Evolutionary conservation across 2,329 filamentous ascomycete genomes (phyloP), one percentile per base, ranked within the genome.

Genomic region (Hypoxylon sp.): DNA sequence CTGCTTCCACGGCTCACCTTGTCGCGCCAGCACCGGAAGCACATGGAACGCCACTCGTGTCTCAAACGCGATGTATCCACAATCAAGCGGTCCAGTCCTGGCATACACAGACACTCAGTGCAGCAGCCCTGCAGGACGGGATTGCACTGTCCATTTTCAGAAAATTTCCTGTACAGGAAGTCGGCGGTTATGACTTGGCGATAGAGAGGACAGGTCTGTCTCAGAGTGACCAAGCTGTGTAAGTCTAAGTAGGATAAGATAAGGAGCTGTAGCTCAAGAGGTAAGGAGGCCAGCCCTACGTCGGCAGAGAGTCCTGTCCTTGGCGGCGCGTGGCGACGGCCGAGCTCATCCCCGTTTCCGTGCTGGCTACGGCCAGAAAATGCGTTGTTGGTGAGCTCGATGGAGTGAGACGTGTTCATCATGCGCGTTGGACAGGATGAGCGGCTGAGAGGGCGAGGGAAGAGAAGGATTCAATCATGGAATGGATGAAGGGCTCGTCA

Each of bases 21-120:
- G 39, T 60, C 63, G 17, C 70, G 69, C 73, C 73, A 74, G 52
- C 73, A 74, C 22, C 71, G 70, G 26, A 74, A 74, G 56, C 73
- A 74, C n/a, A 74, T 68, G 41, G 73, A 73, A 49, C 65, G 72
- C 73, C 73, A 74, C 41, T 51, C 47, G 48, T 62, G 53, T 50
- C 51, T 41, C 20, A 59, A 58, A 41, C 64, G 60, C 32, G 53
- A 63, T 34, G 65, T 64, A 51, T 74, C 72, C 17, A 73, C 41
- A 22, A 75, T 70, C 6, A 74, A 57, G 22, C 70, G 71, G 51
- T 72, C 71, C 41, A 71, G 65, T 7, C 71, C 72, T 3, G 73
- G 73, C 20, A 69, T 68, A 37, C 59, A 68, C 17, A 75, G 62
- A 51, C 73, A 75, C 61, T 71, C 62, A 44, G 57, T 69, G 62